Conservation (phyloP, 2,329 filamentous ascomycete species). For the Talaromyces sp. region DNA sequence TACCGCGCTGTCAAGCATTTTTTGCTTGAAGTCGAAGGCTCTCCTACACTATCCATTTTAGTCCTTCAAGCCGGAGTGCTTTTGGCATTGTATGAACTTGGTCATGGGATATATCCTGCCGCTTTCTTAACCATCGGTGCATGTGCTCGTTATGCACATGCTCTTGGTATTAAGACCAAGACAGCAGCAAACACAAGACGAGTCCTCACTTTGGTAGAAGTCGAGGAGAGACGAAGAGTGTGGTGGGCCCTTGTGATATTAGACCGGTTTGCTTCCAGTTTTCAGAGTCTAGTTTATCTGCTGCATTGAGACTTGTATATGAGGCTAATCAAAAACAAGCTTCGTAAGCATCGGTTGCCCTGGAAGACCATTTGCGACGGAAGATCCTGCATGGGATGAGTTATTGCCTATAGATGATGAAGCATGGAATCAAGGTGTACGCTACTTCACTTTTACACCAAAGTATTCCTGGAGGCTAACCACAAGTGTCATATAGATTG, state of each 20-base stretch:
- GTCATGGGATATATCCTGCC: constrained; percentile 6
- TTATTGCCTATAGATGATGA: constrained; percentile 13
- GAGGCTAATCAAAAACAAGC: neutral
- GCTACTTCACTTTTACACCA: neutral
- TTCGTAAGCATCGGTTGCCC: constrained; percentile 16
- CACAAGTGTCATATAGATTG: neutral
- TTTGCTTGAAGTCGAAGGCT: neutral
- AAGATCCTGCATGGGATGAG: constrained; percentile 17
- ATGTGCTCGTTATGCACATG: constrained; percentile 8
- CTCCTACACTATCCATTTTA: neutral
- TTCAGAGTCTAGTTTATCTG: neutral
- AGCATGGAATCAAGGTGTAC: constrained; percentile 3
- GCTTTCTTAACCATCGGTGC: constrained; percentile 6
- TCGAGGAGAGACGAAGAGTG: constrained; percentile 20
- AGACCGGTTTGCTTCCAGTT: constrained; percentile 9
- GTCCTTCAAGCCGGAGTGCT: constrained; percentile 2
- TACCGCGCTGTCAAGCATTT: constrained; percentile 14
- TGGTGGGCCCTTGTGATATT: constrained; percentile 25
- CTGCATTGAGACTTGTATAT: too few relatives aligned
- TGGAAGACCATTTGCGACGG: constrained; percentile 15
- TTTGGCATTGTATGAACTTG: constrained; percentile 5
- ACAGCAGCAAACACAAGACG: neutral
- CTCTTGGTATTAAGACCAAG: constrained; percentile 1
- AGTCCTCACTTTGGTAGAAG: constrained; percentile 16
- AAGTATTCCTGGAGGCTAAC: neutral